Evolutionary conservation across 805 yeast species (phyloP).

Genomic region (Sugiyamaella floridensis): DNA sequence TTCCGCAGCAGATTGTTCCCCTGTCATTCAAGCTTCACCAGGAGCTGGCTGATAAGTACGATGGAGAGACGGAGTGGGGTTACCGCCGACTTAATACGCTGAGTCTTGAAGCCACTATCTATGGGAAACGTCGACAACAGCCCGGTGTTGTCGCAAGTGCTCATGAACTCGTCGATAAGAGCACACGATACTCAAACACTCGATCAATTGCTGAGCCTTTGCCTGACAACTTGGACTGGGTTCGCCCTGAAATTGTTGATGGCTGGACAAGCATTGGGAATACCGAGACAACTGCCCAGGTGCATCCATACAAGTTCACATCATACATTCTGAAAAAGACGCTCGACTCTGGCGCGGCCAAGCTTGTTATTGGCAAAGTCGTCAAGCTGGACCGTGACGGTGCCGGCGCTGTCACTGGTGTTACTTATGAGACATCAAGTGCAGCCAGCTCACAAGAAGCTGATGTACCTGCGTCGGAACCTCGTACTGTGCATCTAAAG

Average conservation of each 20-base stretch:
- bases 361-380: constrained; percentile 78
- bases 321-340: constrained; percentile 73
- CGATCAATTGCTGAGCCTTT: constrained; percentile 23
- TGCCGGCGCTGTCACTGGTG: constrained; percentile 64
- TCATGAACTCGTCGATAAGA: background rate
- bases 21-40: constrained; percentile 80
- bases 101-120: constrained; percentile 75
- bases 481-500: constrained; percentile 28
- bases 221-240: constrained; percentile 70
- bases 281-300: constrained; percentile 86
- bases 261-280: constrained; percentile 80
- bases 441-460: constrained; percentile 23
- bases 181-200: background rate
- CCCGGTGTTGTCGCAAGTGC: background rate
- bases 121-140: background rate
- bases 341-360: constrained; percentile 75
- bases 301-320: constrained; percentile 93
- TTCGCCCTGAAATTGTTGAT: constrained; percentile 52
- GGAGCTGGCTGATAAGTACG: constrained; percentile 66
- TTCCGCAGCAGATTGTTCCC: constrained; percentile 90
- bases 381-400: constrained; percentile 52
- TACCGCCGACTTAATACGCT: constrained; percentile 83
- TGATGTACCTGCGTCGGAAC: constrained; percentile 24
- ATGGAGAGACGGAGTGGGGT: constrained; percentile 90
- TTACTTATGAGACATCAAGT: constrained; percentile 45